Base-by-base conservation (phyloP, 2,329 filamentous ascomycete genomes). In the Remersonia thermophila region DNA sequence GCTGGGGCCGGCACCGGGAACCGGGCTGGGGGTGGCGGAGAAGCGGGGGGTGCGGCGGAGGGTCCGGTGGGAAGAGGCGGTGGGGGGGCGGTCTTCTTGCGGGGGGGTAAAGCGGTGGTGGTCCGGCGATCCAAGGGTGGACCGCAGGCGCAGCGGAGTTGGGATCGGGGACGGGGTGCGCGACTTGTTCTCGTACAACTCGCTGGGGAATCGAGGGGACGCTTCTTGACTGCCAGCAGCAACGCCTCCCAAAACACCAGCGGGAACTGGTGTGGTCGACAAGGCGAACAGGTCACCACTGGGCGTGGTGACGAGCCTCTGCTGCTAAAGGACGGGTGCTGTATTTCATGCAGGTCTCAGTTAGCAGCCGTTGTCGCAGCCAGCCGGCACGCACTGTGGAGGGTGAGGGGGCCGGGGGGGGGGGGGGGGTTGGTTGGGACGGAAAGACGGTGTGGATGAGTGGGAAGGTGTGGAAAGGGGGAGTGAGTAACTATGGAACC, bases 11-110 rank as follows among this genome's bases (percentile, higher is more conserved):
- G 52, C 31, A 50, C 55, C n/a, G 51, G 27, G 49, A 30, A 50
- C 51, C 12, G 59, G 61, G 38, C 62, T 59, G 28, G 64, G 63
- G 37, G 59, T 61, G 18, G 56, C 57, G 33, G 63, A 60, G 49
- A 71, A 71, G 43, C 59, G 68, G 13, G 68, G 62, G 7, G 68
- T 72, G 46, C 66, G 66, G 40, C 67, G 69, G 47, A 73, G 62
- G 38, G 54, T 56, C 45, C 60, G 61, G 42, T 61, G 58, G 27
- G 68, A 69, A 39, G 64, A 61, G 38, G 67, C 59, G 20, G 67
- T 65, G 17, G 63, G 58, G 37, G 57, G 58, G 52, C 60, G 56
- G 44, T 60, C 59, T 43, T 50, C 50, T 27, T 39, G 40, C 46
- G 36, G 37, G 35, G 47, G 41, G 32, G 49, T 44, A 38, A 46